Evolutionary conservation across 495 filamentous ascomycete genomes (phyloP).

Genomic region (Penicillium turbatum): DNA sequence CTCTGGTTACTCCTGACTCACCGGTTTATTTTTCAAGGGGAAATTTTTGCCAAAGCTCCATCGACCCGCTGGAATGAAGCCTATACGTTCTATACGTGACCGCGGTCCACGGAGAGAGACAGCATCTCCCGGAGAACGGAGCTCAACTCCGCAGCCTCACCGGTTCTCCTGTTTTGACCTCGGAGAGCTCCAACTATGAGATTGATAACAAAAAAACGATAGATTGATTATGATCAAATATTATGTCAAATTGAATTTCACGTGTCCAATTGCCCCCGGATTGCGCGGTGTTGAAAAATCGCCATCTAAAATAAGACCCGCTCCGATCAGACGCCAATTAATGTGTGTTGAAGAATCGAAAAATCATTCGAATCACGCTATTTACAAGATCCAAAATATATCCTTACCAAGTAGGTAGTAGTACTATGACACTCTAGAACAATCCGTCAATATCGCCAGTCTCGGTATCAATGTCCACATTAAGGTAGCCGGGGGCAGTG

Average conservation of each 20-base stretch:
- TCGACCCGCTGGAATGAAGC: slow-evolving; percentile 16
- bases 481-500: slow-evolving; percentile 92
- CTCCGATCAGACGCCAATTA: slow-evolving; percentile 20
- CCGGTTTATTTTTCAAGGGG: slow-evolving; percentile 4
- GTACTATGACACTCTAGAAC: slow-evolving; percentile 60
- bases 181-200: slow-evolving; percentile 19
- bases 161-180: slow-evolving; percentile 1
- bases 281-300: slow-evolving; percentile 22
- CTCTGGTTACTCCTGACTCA: slow-evolving; percentile 1
- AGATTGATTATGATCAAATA: slow-evolving; percentile 1
- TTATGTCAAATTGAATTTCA: slow-evolving; percentile 1
- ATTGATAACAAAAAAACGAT: slow-evolving; percentile 3
- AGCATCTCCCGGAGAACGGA: slow-evolving; percentile 22
- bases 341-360: slow-evolving; percentile 22
- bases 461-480: slow-evolving; percentile 89
- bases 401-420: not conserved
- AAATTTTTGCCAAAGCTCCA: not conserved
- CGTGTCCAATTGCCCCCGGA: slow-evolving; percentile 5
- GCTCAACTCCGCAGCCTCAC: slow-evolving; percentile 20
- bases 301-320: slow-evolving; percentile 14
- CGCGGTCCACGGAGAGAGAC: not conserved
- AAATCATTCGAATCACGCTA: slow-evolving; percentile 9
- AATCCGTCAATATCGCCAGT: slow-evolving; percentile 95
- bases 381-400: slow-evolving; percentile 13
- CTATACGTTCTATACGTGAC: not conserved